These are phyloP conservation scores for Metschnikowia borealis DNA, from an alignment of 805 yeast species.

Conservation along the genomic window DNA sequence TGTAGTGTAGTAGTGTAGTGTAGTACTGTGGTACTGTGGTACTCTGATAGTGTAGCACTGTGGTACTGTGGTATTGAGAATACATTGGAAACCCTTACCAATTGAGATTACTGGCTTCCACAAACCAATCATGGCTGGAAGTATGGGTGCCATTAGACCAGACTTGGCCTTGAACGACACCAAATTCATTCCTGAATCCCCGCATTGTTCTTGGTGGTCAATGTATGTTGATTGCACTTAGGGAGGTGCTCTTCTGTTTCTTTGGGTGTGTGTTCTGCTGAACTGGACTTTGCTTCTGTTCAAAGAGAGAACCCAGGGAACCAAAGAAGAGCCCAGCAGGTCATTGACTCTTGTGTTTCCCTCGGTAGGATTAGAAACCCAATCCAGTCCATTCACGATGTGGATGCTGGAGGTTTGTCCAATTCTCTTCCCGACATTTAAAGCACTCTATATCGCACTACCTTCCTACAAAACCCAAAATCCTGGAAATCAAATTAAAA, in stretches of 20 bases:
- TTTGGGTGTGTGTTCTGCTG: slow-evolving; percentile 94
- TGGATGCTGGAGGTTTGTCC: slow-evolving; percentile 98
- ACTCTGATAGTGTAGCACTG: no score
- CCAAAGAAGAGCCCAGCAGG: slow-evolving; percentile 99
- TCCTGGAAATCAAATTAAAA: no score
- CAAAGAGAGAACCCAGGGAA: slow-evolving; percentile 99
- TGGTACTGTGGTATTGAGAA: no score
- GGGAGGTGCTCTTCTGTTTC: slow-evolving; percentile 99
- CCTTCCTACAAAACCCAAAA: no score
- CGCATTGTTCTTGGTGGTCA: slow-evolving; percentile 97
- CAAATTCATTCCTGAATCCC: slow-evolving; percentile 85
- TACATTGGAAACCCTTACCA: no score
- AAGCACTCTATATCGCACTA: no score
- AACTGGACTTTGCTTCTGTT: slow-evolving; percentile 94
- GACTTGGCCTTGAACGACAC: slow-evolving; percentile 83
- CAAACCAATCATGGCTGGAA: slow-evolving; percentile 99
- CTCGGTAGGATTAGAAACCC: slow-evolving; percentile 69
- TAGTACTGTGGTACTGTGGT: no score
- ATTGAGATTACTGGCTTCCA: slow-evolving; percentile 87
- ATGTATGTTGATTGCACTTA: slow-evolving; percentile 95
- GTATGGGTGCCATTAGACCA: slow-evolving; percentile 95
- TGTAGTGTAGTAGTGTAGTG: no score
- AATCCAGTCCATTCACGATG: slow-evolving; percentile 94
- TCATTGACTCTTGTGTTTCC: slow-evolving; percentile 91
- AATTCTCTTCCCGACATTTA: slow-evolving; percentile 74